phyloP scores from a whole-genome alignment of 2,329 filamentous ascomycete genomes.

The Trichophyton schoenleinii region DNA sequence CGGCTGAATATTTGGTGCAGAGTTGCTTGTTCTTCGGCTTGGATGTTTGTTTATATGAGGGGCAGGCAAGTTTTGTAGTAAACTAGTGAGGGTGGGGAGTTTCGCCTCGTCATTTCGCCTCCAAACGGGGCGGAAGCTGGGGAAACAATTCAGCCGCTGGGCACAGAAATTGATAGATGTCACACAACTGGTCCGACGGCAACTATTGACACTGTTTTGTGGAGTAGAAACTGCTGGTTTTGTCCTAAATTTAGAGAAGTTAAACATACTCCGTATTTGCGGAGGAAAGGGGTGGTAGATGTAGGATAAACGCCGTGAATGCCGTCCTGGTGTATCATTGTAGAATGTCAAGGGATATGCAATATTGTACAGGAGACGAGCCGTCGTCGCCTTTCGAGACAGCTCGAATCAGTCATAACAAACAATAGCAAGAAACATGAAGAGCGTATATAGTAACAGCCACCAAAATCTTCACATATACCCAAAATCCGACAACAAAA shows the following conservation, averaged over 20 bases:
- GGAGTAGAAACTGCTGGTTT: not conserved
- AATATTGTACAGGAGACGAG: conserved; percentile 1
- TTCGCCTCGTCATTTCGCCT: not conserved
- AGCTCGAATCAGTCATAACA: not conserved
- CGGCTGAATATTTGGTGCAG: not conserved
- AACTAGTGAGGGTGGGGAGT: not conserved
- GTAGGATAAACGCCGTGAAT: not conserved
- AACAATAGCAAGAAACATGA: not conserved
- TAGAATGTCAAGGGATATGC: not conserved
- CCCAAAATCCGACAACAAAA: conserved; percentile 1
- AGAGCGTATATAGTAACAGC: not conserved
- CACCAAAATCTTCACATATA: not conserved
- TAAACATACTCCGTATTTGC: not conserved
- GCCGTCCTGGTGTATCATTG: not conserved
- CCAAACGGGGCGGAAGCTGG: not conserved
- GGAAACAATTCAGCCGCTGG: not conserved
- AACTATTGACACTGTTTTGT: not conserved
- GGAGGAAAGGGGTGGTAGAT: not conserved
- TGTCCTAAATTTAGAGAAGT: not conserved
- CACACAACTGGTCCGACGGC: not conserved
- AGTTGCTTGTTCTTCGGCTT: not conserved
- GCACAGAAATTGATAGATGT: not conserved
- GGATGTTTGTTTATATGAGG: not conserved
- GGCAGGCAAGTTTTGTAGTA: not conserved
- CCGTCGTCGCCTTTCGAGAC: not conserved